phyloP scores from a whole-genome alignment of 1,139 yeast genomes.

The Yamadazyma diddensiae region DNA sequence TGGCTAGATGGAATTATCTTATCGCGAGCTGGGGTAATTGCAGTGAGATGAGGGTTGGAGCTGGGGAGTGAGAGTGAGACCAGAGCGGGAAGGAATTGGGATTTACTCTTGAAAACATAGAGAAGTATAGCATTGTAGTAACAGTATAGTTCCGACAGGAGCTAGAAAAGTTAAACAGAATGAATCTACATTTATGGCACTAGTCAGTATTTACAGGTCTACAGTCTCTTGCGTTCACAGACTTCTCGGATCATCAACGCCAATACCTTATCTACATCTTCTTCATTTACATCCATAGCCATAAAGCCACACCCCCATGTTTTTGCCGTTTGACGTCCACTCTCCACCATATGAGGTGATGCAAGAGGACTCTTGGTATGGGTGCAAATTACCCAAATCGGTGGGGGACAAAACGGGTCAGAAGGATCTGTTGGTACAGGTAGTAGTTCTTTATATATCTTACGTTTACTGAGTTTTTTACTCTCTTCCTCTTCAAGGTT shows the following conservation, averaged over 20 bases:
- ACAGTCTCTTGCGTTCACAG: conserved; percentile 38
- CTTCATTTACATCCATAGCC: conserved; percentile 48
- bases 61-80: too few relatives aligned
- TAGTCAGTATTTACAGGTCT: too few relatives aligned
- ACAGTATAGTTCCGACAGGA: too few relatives aligned
- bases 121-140: too few relatives aligned
- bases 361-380: conserved; percentile 53
- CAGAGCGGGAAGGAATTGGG: too few relatives aligned
- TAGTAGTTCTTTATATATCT: conserved; percentile 15
- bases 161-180: too few relatives aligned
- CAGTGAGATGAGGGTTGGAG: too few relatives aligned
- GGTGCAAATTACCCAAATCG: conserved; percentile 65
- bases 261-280: conserved; percentile 52
- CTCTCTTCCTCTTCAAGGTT: conserved; percentile 19
- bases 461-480: conserved; percentile 16
- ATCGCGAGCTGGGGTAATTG: too few relatives aligned
- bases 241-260: conserved; percentile 59
- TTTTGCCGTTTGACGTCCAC: conserved; percentile 54
- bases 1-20: too few relatives aligned
- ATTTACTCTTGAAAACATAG: too few relatives aligned
- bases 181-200: too few relatives aligned
- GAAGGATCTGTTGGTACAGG: conserved; percentile 39
- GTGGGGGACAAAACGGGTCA: conserved; percentile 57
- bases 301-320: conserved; percentile 66
- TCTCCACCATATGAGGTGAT: conserved; percentile 54